Evolutionary conservation across 202 grass and related monocot genomes (phyloP), one percentile per base, ranked within the genome.

Genomic region (Brachypodium distachyon): DNA sequence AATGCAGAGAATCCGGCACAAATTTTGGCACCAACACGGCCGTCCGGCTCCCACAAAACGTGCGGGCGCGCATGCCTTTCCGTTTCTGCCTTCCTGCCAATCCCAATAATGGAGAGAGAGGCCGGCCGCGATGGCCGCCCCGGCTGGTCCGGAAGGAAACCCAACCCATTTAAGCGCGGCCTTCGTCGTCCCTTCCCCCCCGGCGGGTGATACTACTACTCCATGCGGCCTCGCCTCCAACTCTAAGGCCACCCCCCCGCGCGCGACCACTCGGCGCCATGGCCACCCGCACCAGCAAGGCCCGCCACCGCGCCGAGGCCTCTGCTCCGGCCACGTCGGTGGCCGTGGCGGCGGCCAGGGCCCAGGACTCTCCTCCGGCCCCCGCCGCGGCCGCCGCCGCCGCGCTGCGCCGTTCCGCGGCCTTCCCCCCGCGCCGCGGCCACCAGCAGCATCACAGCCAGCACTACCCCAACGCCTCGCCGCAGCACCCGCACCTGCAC

Each of bases 321-420:
- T 54, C 75, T 27, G 32, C 22, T 1, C 86, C 86, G 28, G 69
- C 75, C 28, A 84, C 85, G 11, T 87, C 85, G 27, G 34, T 74
- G 12, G 80, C 85, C 68, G 85, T 87, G 31, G 79, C 74, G 19
- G 74, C 80, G 9, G 85, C 85, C 3, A 51, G 74, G n/a, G 59
- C 67, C 14, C 11, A 39, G 25, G 85, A 83, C 32, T 16, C 33
- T n/a, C n/a, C n/a, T n/a, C n/a, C n/a, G n/a, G 9, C 32, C 17
- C 17, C 54, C 33, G 29, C 11, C 51, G 46, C 74, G 74, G n/a
- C n/a, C 33, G 9, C 32, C 17, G 23, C 54, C 33, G 29, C 11
- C 51, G 46, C 74, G 74, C 67, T 87, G 8, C 44, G 74, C 57
- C 67, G 80, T 14, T 83, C 85, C 0, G 50, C 50, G 50, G 85